Evolutionary conservation across 2,329 filamentous ascomycete species (phyloP), one percentile per base, ranked within the genome.

Genomic region (Trichoderma aggressivum): DNA sequence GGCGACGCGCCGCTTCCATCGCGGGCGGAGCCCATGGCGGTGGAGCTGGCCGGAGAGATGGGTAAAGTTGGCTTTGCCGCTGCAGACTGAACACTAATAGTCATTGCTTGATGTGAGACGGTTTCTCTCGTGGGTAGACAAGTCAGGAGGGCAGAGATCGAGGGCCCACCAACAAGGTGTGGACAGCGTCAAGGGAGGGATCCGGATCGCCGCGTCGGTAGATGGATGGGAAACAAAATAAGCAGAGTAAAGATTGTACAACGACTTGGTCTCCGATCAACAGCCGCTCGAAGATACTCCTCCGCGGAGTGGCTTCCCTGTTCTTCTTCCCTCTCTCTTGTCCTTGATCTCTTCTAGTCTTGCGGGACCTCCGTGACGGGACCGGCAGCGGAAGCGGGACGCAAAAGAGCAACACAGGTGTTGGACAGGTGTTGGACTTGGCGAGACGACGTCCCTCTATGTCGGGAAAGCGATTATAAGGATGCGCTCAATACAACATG

Each of bases 11-110:
- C 62, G 55, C 60, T 58, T 50, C 58, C 62, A 62, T 71, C 69
- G n/a, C 39, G 62, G 39, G 43, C 63, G 55, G 68, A 62, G 56
- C 68, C 63, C 71, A 72, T 72, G 18, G 71, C 62, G 30, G 32
- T 62, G 53, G 67, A 65, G 47, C 71, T 70, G 61, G 71, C 68
- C 24, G 71, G 71, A 24, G 71, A 70, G 53, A 61, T 70, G 36
- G 66, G 59, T 39, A 70, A 61, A 60, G 60, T 56, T 55, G 71
- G 61, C 67, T 70, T 72, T 56, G 66, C 59, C 55, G 58, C 64
- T 7, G 26, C 24, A 47, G 50, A 59, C 24, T 32, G 43, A 59
- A 39, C 64, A 64, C 50, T 55, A 64, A 64, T 56, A 59, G 70
- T 70, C 70, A 72, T 72, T 30, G 58, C 70, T 70, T 59, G 32